Percentiles rank a stretch among this genome's conserved stretches.
These are phyloP conservation scores for Paracoccidioides lutzii DNA, from an alignment of 2,329 filamentous ascomycete species.

Conservation along the genomic window DNA sequence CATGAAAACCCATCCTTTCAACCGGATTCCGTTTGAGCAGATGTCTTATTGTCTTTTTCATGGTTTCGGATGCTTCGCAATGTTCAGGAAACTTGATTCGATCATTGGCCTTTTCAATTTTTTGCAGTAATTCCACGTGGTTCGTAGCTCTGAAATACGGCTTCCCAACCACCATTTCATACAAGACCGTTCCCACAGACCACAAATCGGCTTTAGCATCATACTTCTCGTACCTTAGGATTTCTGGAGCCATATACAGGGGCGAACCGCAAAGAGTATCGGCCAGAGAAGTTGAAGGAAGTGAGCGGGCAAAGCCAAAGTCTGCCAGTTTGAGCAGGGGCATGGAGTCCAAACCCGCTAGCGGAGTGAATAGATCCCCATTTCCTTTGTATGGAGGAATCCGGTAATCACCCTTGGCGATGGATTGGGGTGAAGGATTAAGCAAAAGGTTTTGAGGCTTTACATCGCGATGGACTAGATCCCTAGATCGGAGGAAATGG, in stretches of 20 bases:
- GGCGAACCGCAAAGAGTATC: constrained; percentile 95
- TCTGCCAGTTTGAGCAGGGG: constrained; percentile 97
- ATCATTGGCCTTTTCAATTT: constrained; percentile 82
- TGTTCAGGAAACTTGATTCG: constrained; percentile 70
- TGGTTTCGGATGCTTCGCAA: constrained; percentile 54
- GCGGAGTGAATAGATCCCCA: constrained; percentile 66
- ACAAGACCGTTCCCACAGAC: constrained; percentile 92
- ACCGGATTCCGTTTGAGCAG: constrained; percentile 76
- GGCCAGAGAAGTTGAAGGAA: constrained; percentile 81
- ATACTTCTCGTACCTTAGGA: constrained; percentile 91
- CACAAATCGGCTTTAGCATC: constrained; percentile 94
- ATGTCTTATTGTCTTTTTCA: constrained; percentile 68
- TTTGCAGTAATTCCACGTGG: constrained; percentile 83
- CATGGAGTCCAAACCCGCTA: constrained; percentile 66
- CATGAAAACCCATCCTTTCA: constrained; percentile 72
- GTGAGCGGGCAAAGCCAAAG: constrained; percentile 91
- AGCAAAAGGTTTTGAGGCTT: constrained; percentile 94
- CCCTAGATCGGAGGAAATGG: constrained; percentile 69
- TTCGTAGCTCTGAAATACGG: constrained; percentile 88
- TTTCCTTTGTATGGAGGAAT: constrained; percentile 64
- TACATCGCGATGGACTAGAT: constrained; percentile 91
- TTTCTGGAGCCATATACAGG: constrained; percentile 97
- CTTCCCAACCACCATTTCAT: constrained; percentile 84
- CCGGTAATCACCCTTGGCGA: constrained; percentile 48
- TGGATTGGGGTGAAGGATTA: constrained; percentile 63